These are phyloP conservation scores for Zasmidium citrigriseum DNA, from an alignment of 2,329 filamentous ascomycete genomes.

Conservation along the genomic window DNA sequence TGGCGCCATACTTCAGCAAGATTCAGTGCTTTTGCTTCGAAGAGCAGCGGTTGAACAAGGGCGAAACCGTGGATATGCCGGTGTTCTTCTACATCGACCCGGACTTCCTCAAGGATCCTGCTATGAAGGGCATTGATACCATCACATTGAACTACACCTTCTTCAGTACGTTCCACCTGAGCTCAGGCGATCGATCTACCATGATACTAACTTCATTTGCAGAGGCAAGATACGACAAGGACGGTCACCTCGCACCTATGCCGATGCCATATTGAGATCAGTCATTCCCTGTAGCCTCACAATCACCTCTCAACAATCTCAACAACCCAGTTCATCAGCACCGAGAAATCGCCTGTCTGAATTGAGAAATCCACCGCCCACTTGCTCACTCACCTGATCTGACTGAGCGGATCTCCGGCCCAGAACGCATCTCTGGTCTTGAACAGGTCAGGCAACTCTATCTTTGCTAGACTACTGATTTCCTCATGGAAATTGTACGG, in stretches of 20 bases:
- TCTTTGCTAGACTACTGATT: no score
- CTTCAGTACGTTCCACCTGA: conserved; percentile 71
- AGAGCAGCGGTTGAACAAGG: conserved; percentile 86
- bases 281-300: neutral
- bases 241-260: conserved; percentile 67
- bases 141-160: conserved; percentile 97
- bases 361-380: no score
- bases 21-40: conserved; percentile 99
- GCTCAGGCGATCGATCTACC: neutral
- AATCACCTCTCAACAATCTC: no score
- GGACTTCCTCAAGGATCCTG: conserved; percentile 86
- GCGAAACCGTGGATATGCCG: conserved; percentile 98
- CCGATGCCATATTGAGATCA: conserved; percentile 35
- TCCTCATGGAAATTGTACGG: no score
- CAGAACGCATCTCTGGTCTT: no score
- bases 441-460: no score
- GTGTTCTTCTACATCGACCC: conserved; percentile 99
- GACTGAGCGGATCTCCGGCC: no score
- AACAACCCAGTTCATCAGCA: no score
- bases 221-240: conserved; percentile 84
- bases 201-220: conserved; percentile 27
- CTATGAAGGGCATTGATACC: conserved; percentile 91
- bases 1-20: conserved; percentile 97
- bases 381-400: no score
- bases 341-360: no score